These are phyloP conservation scores for Aspergillus clavatus DNA, from an alignment of 2,329 filamentous ascomycete genomes.

Conservation along the genomic window DNA sequence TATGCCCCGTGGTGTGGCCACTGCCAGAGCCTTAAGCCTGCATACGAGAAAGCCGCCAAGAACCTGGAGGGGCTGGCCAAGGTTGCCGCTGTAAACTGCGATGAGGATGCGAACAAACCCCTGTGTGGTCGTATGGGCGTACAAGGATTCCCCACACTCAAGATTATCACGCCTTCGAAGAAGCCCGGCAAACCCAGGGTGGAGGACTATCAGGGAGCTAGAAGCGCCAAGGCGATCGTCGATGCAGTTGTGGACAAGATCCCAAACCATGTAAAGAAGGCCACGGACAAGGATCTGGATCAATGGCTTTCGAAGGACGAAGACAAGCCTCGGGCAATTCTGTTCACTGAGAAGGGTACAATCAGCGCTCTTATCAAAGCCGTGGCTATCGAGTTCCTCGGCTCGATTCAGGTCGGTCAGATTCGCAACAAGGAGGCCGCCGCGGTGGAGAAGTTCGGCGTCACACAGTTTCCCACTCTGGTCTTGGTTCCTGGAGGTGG, in stretches of 20 bases:
- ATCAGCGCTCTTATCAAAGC: conserved; percentile 78
- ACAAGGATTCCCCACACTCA: conserved; percentile 91
- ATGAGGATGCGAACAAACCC: conserved; percentile 85
- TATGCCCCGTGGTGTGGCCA: conserved; percentile 98
- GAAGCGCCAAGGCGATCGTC: conserved; percentile 80
- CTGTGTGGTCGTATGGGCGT: conserved; percentile 83
- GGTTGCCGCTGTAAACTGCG: conserved; percentile 91
- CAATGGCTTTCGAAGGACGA: conserved; percentile 65
- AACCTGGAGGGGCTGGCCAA: conserved; percentile 88
- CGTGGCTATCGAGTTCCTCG: conserved; percentile 85
- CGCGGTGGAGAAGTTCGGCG: conserved; percentile 66
- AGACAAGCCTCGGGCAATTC: conserved; percentile 72
- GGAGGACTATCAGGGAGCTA: conserved; percentile 83
- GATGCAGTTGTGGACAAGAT: conserved; percentile 82
- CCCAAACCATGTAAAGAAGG: conserved; percentile 79
- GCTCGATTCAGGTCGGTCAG: conserved; percentile 72
- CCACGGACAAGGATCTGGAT: conserved; percentile 75
- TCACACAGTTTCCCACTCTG: conserved; percentile 74
- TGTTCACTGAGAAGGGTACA: conserved; percentile 91
- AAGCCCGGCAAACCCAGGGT: conserved; percentile 74
- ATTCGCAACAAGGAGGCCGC: conserved; percentile 74
- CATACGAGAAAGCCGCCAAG: conserved; percentile 89
- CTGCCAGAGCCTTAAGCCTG: conserved; percentile 91
- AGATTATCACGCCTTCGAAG: conserved; percentile 82
- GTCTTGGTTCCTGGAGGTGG: conserved; percentile 70